Evolutionary conservation across 2,329 filamentous ascomycete species (phyloP).

Genomic region (Fusarium pininemorale): DNA sequence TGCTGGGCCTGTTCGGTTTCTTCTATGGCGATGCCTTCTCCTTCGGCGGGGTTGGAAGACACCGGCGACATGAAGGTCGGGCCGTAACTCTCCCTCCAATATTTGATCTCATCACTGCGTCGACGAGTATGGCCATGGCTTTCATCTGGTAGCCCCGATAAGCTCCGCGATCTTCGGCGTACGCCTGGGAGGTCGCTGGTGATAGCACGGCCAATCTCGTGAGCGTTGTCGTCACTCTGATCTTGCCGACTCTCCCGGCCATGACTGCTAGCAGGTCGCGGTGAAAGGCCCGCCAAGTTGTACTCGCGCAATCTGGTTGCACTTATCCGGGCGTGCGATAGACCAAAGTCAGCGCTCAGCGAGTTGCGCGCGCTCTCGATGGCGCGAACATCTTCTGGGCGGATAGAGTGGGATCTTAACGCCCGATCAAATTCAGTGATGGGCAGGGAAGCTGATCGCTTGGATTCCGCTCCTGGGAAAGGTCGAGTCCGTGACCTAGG

Average conservation of each 20-base stretch:
- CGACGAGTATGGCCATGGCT: constrained; percentile 53
- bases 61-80: constrained; percentile 61
- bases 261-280: constrained; percentile 69
- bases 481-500: constrained; percentile 52
- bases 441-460: constrained; percentile 67
- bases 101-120: constrained; percentile 70
- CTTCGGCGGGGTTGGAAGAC: constrained; percentile 57
- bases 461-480: constrained; percentile 52
- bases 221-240: constrained; percentile 54
- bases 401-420: constrained; percentile 68
- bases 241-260: constrained; percentile 56
- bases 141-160: constrained; percentile 61
- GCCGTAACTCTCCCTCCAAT: constrained; percentile 70
- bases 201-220: constrained; percentile 70
- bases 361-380: constrained; percentile 66
- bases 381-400: constrained; percentile 62
- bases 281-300: constrained; percentile 65
- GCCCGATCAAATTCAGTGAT: constrained; percentile 69
- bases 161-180: constrained; percentile 66
- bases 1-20: constrained; percentile 47
- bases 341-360: constrained; percentile 55
- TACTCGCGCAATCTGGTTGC: constrained; percentile 45
- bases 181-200: constrained; percentile 61
- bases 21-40: constrained; percentile 44
- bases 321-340: constrained; percentile 46